A percentile compares a stretch with the other conserved stretches of the same genome.
Conservation (phyloP, 192 early-diverging fungal species). For the Coemansia sp. region DNA sequence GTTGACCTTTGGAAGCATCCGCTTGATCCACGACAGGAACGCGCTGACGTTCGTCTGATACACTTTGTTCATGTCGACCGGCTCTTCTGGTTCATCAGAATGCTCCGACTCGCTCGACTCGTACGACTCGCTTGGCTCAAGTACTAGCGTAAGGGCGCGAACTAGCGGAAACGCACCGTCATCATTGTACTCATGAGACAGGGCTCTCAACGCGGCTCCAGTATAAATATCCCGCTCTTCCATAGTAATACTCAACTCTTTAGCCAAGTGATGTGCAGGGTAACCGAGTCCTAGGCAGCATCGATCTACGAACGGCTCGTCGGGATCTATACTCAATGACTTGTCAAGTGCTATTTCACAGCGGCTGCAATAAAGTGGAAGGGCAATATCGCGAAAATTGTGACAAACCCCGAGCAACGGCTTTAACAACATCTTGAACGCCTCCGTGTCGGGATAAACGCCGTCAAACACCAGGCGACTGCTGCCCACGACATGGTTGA, state of each 20-base stretch:
- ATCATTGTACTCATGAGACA: background rate
- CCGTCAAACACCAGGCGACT: too few species aligned
- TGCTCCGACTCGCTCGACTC: too few species aligned
- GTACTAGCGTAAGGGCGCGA: background rate
- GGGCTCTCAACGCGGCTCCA: background rate
- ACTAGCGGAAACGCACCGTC: background rate
- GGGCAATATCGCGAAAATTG: too few species aligned
- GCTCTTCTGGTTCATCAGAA: too few species aligned
- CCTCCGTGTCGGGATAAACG: too few species aligned
- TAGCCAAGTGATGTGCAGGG: background rate
- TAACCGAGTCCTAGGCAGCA: too few species aligned
- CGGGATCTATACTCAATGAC: too few species aligned
- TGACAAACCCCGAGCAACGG: too few species aligned
- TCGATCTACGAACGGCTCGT: too few species aligned
- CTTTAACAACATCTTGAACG: too few species aligned
- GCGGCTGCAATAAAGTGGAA: background rate
- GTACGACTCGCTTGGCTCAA: background rate
- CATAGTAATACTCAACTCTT: background rate
- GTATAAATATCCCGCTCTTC: background rate
- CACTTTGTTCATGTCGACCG: background rate
- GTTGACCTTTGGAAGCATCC: background rate
- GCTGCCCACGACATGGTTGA: too few species aligned
- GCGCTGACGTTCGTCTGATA: background rate
- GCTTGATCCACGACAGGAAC: background rate
- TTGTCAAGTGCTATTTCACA: too few species aligned